phyloP scores from a whole-genome alignment of 345 rosid species.

The Eucalyptus urophylla region DNA sequence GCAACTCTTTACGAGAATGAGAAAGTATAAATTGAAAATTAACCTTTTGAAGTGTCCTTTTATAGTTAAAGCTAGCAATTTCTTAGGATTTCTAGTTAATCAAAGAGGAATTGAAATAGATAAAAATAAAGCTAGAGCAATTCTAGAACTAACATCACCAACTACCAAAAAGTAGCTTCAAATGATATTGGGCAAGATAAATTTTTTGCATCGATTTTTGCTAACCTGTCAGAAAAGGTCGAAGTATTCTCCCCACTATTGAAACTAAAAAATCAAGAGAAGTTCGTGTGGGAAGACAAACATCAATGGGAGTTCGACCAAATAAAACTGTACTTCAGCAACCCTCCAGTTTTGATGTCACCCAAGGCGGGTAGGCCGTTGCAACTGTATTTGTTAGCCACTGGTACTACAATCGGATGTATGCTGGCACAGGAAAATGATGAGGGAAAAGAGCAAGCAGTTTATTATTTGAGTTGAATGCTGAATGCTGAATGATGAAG shows the following conservation, averaged over 20 bases:
- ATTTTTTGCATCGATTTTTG: neutral
- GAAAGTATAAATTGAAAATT: too few species aligned
- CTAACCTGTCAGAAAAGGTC: neutral
- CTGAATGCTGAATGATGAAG: neutral
- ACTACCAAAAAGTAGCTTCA: neutral
- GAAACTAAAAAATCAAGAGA: neutral
- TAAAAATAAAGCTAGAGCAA: neutral
- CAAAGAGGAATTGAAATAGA: neutral
- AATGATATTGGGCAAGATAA: neutral
- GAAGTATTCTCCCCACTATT: fast-evolving
- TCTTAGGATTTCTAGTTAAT: neutral
- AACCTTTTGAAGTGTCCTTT: too few species aligned
- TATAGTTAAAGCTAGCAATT: neutral
- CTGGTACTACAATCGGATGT: neutral
- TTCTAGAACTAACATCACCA: fast-evolving
- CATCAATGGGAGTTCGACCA: neutral
- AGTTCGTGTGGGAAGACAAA: too few species aligned
- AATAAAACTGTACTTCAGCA: fast-evolving
- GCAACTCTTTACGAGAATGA: fast-evolving
- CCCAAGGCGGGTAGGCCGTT: neutral
- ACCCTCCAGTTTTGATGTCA: neutral
- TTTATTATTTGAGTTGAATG: neutral
- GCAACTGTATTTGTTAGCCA: fast-evolving
- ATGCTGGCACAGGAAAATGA: neutral
- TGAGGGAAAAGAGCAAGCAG: neutral